Base-by-base conservation (phyloP, 2,329 filamentous ascomycete species). In the Claviceps digitariae region DNA sequence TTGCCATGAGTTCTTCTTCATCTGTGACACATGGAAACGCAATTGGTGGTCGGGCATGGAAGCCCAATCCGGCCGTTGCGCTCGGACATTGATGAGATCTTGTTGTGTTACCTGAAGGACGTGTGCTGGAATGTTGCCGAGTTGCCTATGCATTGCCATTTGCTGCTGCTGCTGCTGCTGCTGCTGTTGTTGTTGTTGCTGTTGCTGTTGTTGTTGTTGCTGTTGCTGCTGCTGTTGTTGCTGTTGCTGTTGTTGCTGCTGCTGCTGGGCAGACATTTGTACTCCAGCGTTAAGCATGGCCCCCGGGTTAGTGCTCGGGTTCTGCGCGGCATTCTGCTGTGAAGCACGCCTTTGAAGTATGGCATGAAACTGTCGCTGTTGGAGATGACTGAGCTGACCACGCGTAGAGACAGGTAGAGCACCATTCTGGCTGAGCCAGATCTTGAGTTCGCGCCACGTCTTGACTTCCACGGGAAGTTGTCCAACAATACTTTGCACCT, bases 371-470 rank as follows among this genome's bases (percentile, higher is more conserved):
- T 75, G 73, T 50, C 62, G 61, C 20, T 67, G 59, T 54, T 75
- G 73, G 6, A 70, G 51, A 1, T 53, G 55, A 3, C 56, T 55
- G 13, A 75, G 62, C 51, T 69, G 66, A 6, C 52, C 57, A 23
- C 67, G 66, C 9, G 66, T 51, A 2, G 62, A 55, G 5, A 64
- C 62, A 0, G 67, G 57, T 1, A 72, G 54, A 50, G 57, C 62
- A 52, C 65, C 68, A 48, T 70, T 71, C 50, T 68, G 66, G 10
- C 56, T 56, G 4, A 74, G 57, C 69, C 71, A 76, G 2, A 58
- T 54, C 58, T 72, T 74, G 12, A 77, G 62, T 3, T 75, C 72
- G 17, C 65, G 64, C 75, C 75, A 78, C 56, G 73, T 77, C 61
- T 74, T 75, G 5, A 74, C 59, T 0, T 76, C 72, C 0, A 64